Conservation (phyloP, 2,329 filamentous ascomycete species). For the Biscogniauxia mediterranea region DNA sequence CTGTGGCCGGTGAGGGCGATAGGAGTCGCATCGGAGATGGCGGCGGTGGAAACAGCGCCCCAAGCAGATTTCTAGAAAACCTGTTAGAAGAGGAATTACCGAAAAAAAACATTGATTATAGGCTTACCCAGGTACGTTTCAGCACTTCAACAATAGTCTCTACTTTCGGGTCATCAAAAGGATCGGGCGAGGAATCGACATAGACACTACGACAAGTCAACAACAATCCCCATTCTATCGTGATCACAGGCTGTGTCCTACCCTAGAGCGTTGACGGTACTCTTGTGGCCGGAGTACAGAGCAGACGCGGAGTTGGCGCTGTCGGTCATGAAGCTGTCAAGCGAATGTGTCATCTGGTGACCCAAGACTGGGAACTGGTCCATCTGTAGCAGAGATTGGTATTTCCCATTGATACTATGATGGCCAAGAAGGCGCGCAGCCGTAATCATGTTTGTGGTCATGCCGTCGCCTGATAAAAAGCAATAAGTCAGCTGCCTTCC, state of each 20-base stretch:
- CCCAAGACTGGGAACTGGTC: constrained; percentile 84
- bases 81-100: constrained; percentile 21
- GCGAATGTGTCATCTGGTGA: constrained; percentile 86
- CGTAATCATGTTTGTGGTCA: constrained; percentile 76
- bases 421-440: constrained; percentile 79
- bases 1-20: constrained; percentile 74
- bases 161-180: constrained; percentile 82
- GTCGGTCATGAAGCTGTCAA: constrained; percentile 83
- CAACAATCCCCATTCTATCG: background rate
- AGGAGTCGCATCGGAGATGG: constrained; percentile 78
- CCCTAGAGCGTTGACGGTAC: constrained; percentile 76
- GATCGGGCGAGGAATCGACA: constrained; percentile 69
- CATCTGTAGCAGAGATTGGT: constrained; percentile 71
- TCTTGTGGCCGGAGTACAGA: constrained; percentile 81
- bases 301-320: constrained; percentile 82
- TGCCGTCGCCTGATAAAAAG: constrained; percentile 46
- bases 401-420: constrained; percentile 81
- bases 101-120: constrained; percentile 38
- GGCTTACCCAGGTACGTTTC: constrained; percentile 59
- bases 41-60: constrained; percentile 76
- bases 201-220: constrained; percentile 54
- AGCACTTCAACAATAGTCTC: constrained; percentile 81
- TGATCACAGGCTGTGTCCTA: constrained; percentile 29
- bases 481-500: background rate
- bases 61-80: constrained; percentile 45